Evolutionary conservation across 345 rosid species (phyloP), one percentile per base, ranked within the genome.

Genomic region (Murraya paniculata): DNA sequence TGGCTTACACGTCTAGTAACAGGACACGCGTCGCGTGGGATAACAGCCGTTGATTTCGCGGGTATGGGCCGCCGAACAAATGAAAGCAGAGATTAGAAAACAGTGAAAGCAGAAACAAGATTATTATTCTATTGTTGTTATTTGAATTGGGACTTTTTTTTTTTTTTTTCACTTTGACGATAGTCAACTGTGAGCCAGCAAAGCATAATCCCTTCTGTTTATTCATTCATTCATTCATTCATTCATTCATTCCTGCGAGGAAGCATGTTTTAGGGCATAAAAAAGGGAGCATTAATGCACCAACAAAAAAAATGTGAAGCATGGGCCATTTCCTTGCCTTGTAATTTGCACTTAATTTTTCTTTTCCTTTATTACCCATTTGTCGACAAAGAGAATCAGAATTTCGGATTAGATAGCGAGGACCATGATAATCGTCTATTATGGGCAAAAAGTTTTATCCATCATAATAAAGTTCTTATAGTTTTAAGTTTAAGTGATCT

Each of bases 221-320:
- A 41, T 41, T 41, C 14, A 30, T 30, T 30, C 2, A 30, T 30
- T 30, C 31, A 30, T 30, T 30, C 31, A 10, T 10, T 41, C 48
- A 0, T 45, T 45, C 18, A 0, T 45, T 13, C 50, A 13, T 11
- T 13, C 50, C 13, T 3, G 39, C 75, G 69, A 79, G 78, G 78
- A 65, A 73, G 84, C 87, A 82, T 81, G 81, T 50, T 78, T 75
- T 64, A 45, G 38, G 88, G 81, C 86, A 30, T 39, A 55, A 62
- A 45, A 22, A 53, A 25, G 67, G 69, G 74, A 66, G 24, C 13
- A 76, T 64, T 33, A 27, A 16, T 0, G 38, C 55, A 1, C 50
- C 50, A 13, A 13, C n/a, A 0, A 39, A 31, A 31, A 58, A 71
- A 10, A 39, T 13, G 33, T 62, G 71, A 19, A 14, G 4, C 4